Conservation (phyloP, 1,284 basidiomycete species). For the Leccinum angustisporum region DNA sequence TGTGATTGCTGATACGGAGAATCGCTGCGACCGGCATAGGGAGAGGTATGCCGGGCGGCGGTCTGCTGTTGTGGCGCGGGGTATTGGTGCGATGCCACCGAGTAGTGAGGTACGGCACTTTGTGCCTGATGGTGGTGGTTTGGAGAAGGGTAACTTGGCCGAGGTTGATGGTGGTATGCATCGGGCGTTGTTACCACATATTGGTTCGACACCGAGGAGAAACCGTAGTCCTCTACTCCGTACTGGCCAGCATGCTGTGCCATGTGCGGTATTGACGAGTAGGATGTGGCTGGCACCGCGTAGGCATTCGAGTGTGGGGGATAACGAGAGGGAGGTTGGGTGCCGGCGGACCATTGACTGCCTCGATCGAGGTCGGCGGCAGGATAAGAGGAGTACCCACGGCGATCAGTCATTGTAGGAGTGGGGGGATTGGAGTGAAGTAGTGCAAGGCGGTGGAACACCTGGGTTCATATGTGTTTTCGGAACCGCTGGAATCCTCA, state of each 20-base stretch:
- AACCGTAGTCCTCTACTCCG: slow-evolving; percentile 24
- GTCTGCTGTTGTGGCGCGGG: slow-evolving; percentile 24
- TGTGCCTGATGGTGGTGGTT: slow-evolving; percentile 20
- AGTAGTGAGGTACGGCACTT: slow-evolving; percentile 24
- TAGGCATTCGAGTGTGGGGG: slow-evolving; percentile 21
- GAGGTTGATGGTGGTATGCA: slow-evolving; percentile 26
- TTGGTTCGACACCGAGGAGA: slow-evolving; percentile 21
- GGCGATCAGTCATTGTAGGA: slow-evolving; percentile 30
- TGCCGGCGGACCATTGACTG: slow-evolving; percentile 25
- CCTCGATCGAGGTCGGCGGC: slow-evolving; percentile 18
- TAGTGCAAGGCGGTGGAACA: slow-evolving; percentile 7
- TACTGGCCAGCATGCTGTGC: slow-evolving; percentile 22
- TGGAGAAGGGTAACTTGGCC: slow-evolving; percentile 31
- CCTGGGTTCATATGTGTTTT: slow-evolving; percentile 36
- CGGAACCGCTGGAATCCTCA: slow-evolving; percentile 31
- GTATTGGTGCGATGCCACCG: slow-evolving; percentile 30
- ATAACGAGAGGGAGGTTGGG: slow-evolving; percentile 28
- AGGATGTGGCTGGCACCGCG: slow-evolving; percentile 20
- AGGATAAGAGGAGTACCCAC: slow-evolving; percentile 28
- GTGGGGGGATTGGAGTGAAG: slow-evolving; percentile 2
- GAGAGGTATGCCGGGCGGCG: slow-evolving; percentile 18
- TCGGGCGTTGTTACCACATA: slow-evolving; percentile 21
- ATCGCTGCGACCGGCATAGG: slow-evolving; percentile 32
- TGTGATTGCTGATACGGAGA: slow-evolving; percentile 38
- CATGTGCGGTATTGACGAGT: slow-evolving; percentile 24